These are phyloP conservation scores for Chaetomium tenue DNA, from an alignment of 495 filamentous ascomycete species.

Conservation along the genomic window DNA sequence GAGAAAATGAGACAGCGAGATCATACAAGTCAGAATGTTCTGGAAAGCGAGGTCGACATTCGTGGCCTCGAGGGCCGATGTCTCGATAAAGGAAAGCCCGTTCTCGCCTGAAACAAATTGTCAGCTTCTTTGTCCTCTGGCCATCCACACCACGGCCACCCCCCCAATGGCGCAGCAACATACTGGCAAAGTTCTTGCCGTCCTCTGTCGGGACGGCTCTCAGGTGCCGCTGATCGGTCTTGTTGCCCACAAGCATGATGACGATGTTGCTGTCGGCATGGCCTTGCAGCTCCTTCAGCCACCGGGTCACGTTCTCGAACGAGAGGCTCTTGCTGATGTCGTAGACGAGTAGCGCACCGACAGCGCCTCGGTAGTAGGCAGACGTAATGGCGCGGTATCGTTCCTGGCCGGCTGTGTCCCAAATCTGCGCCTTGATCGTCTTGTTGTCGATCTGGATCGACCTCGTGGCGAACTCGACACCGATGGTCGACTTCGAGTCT, in stretches of 20 bases:
- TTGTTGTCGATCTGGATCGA: conserved; percentile 99
- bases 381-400: conserved; percentile 98
- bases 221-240: conserved; percentile 99
- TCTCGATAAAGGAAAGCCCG: conserved; percentile 97
- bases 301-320: conserved; percentile 97
- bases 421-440: conserved; percentile 99
- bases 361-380: conserved; percentile 96
- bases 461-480: conserved; percentile 97
- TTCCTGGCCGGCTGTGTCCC: conserved; percentile 99
- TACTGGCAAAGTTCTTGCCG: conserved; percentile 97
- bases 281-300: conserved; percentile 97
- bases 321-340: conserved; percentile 99
- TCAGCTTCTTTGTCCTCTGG: conserved; percentile 20
- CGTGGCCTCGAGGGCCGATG: conserved; percentile 95
- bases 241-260: conserved; percentile 99
- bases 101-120: conserved; percentile 67
- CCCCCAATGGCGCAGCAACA: conserved; percentile 33
- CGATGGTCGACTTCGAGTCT: conserved; percentile 99
- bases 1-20: conserved; percentile 4
- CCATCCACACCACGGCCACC: neutral
- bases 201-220: conserved; percentile 97
- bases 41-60: conserved; percentile 99
- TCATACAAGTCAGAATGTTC: conserved; percentile 94
- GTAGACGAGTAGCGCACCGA: conserved; percentile 96
- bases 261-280: conserved; percentile 99